Base-by-base conservation (phyloP, 306 rosid genomes). In the Albizia julibrissin region DNA sequence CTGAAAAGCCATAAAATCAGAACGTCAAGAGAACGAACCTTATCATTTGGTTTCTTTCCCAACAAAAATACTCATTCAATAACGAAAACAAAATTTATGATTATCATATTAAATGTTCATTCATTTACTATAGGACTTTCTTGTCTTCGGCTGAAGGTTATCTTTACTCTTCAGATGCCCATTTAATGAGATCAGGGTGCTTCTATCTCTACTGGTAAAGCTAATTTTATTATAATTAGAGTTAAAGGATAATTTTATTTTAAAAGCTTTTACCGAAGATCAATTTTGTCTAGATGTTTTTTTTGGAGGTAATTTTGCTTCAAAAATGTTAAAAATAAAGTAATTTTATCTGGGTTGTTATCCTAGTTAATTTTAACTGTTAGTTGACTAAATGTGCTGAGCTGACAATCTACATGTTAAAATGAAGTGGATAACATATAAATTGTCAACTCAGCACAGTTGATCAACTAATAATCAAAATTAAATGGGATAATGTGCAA, bases 311-410 rank as follows among this genome's bases (percentile, higher is more conserved):
- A 37, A 37, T 37, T 37, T 37, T 37, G 8, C 1, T 0, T 34
- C 1, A 0, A 1, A 37, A 37, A 37, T 37, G 40, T 37, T 0
- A 6, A 37, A 37, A 6, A 37, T 0, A 8, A 1, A 37, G 40
- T 1, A 37, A 37, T 37, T 6, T 37, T 37, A 0, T 6, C 8
- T 37, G 5, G 1, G 0, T 1, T 0, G 0, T 37, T 37, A 6
- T 37, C 8, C 1, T 0, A 37, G 0, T 37, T 37, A 37, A 37
- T 37, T 37, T 37, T 37, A 1, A 37, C 8, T 6, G 40, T 37
- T 37, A 37, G 8, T 37, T 37, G 0, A 37, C 0, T 0, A 37
- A 37, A 37, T 37, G 6, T 37, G 1, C 1, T 37, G 0, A 34
- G 8, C 0, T 37, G 1, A 37, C 6, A 37, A 0, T 37, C 1